Conservation (phyloP, 2,329 filamentous ascomycete genomes). For the Colletotrichum sp. region DNA sequence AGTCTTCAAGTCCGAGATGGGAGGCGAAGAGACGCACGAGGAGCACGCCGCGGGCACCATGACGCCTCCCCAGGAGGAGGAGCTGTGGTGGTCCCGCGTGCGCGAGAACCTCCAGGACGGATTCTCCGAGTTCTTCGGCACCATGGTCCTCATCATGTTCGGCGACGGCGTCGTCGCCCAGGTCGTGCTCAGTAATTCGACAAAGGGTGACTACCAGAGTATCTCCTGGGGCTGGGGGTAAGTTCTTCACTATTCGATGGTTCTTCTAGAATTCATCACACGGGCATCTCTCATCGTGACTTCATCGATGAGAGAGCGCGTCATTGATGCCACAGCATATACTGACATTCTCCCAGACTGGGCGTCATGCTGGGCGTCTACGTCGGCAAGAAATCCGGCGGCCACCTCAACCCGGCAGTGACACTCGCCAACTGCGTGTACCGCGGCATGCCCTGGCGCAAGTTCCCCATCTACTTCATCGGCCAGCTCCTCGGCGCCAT, state of each 20-base stretch:
- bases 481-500: conserved; percentile 74
- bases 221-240: conserved; percentile 58
- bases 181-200: conserved; percentile 60
- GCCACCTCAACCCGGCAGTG: conserved; percentile 74
- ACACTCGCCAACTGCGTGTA: conserved; percentile 73
- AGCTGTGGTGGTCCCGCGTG: conserved; percentile 55
- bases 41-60: conserved; percentile 21
- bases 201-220: conserved; percentile 54
- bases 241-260: conserved; percentile 23
- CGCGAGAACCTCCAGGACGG: conserved; percentile 59
- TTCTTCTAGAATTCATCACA: background rate
- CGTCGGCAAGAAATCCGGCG: conserved; percentile 67
- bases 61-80: conserved; percentile 25
- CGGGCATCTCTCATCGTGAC: background rate
- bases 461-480: conserved; percentile 70
- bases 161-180: conserved; percentile 76
- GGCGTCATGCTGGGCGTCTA: conserved; percentile 75
- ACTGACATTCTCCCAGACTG: conserved; percentile 42
- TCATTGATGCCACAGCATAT: background rate
- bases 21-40: conserved; percentile 21
- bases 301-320: conserved; percentile 3
- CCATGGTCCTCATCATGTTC: conserved; percentile 72
- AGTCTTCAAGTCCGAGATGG: conserved; percentile 37
- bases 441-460: conserved; percentile 71
- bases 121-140: conserved; percentile 72